phyloP scores from a whole-genome alignment of 805 yeast genomes.

The Saturnispora mendoncae region DNA sequence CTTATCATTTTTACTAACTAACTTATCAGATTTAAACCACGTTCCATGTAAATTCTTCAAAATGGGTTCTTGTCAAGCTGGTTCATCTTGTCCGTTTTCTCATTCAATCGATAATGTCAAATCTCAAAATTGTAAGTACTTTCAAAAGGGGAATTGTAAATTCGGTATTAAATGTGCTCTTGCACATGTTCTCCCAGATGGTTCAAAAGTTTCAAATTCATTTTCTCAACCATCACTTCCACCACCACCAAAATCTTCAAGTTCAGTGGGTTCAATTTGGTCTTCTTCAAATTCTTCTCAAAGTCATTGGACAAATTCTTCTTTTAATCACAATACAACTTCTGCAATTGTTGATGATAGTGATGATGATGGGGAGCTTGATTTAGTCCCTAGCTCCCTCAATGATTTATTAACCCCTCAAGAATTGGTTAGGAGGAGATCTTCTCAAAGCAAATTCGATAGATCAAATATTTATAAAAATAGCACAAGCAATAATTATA shows the following conservation, averaged over 20 bases:
- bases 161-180: conserved; percentile 92
- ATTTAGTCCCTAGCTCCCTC: conserved; percentile 72
- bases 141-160: conserved; percentile 93
- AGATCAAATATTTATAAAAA: conserved; percentile 6
- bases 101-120: conserved; percentile 58
- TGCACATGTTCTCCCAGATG: conserved; percentile 85
- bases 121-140: conserved; percentile 76
- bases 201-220: conserved; percentile 51
- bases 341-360: not conserved
- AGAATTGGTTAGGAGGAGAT: conserved; percentile 59
- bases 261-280: not conserved
- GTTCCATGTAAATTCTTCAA: conserved; percentile 93
- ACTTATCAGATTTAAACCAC: conserved; percentile 64
- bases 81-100: conserved; percentile 82
- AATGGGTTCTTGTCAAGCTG: conserved; percentile 95
- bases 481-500: conserved; percentile 11
- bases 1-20: conserved; percentile 7
- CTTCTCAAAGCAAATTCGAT: conserved; percentile 31
- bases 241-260: conserved; percentile 4
- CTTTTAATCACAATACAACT: not conserved
- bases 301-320: not conserved
- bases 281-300: not conserved
- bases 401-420: conserved; percentile 78
- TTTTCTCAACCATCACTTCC: conserved; percentile 14
- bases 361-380: conserved; percentile 41